Evolutionary conservation across 805 yeast species (phyloP), one percentile per base, ranked within the genome.

Genomic region (Starmerella bombi): DNA sequence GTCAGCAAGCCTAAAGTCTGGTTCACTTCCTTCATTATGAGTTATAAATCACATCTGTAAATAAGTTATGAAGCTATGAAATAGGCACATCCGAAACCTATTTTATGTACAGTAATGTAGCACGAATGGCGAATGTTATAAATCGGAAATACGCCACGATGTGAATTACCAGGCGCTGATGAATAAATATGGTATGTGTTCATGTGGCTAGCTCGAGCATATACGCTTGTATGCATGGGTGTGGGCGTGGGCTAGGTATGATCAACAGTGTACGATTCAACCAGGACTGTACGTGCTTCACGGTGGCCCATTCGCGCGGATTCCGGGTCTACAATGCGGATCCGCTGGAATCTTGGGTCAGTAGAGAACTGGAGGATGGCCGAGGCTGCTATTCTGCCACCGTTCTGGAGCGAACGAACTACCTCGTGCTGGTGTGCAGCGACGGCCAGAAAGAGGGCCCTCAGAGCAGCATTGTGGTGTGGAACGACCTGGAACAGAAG

Each of bases 381-480:
- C 64, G 65, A 3, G 95, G 95, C 0, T 75, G 86, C 20, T 93
- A 91, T 2, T 64, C 69, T 25, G 74, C 80, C 2, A 66, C 77
- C 34, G 83, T 88, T 94, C 74, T 88, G 5, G 81, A 84, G 57
- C 71, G 95, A 32, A 85, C 96, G 0, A 88, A 88, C 61, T 86
- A 85, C 56, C 67, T 88, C 39, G 94, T 88, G 1, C 61, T 91
- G 32, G 82, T 85, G 0, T 95, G 96, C 1, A 95, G 95, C 15
- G 95, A 95, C 1, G 68, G 70, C 46, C 70, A 69, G 43, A 95
- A 95, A 8, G 18, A 69, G 73, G 45, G 82, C 74, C 80, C 94
- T 1, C 67, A 73, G 50, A 83, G 82, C 61, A 81, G 80, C 57
- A 71, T 85, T 29, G 70, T 84, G 27, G 77, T 88, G 15, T 91